phyloP scores from a whole-genome alignment of 169 alveolate genomes.

The Plasmodium vivax region DNA sequence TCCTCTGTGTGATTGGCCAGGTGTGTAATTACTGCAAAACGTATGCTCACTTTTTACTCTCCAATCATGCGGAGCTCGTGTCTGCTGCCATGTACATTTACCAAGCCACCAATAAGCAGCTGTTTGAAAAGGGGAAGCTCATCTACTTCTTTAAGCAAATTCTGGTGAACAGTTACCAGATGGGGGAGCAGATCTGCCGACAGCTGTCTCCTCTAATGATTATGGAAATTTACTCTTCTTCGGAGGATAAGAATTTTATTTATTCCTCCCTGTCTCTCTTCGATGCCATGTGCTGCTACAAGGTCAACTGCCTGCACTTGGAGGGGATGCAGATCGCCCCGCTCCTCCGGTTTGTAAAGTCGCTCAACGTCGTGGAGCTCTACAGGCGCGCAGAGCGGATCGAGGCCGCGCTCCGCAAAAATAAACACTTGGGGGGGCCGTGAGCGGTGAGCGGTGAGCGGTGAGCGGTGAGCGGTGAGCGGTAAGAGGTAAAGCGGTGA shows the following conservation, averaged over 20 bases:
- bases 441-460: too few relatives aligned
- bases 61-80: constrained; percentile 26
- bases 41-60: constrained; percentile 14
- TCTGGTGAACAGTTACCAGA: neutral
- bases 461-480: too few relatives aligned
- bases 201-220: constrained; percentile 36
- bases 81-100: constrained; percentile 25
- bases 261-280: constrained; percentile 39
- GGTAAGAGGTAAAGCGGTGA: too few relatives aligned
- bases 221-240: constrained; percentile 31
- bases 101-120: constrained; percentile 13
- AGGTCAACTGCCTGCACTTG: constrained; percentile 17
- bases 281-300: constrained; percentile 8
- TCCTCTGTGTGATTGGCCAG: constrained; percentile 49
- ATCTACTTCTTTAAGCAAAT: constrained; percentile 48
- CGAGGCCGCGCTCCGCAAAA: constrained; percentile 11
- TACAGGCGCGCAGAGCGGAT: constrained; percentile 6
- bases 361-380: constrained; percentile 22
- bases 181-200: constrained; percentile 14
- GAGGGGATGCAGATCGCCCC: neutral
- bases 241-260: constrained; percentile 23
- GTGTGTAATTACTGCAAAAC: constrained; percentile 27
- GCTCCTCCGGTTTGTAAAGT: constrained; percentile 13
- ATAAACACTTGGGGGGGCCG: neutral
- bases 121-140: constrained; percentile 25